Evolutionary conservation across 352 stramenopile genomes (phyloP), one percentile per base, ranked within the genome.

Genomic region (Pelagophyceae sp.): DNA sequence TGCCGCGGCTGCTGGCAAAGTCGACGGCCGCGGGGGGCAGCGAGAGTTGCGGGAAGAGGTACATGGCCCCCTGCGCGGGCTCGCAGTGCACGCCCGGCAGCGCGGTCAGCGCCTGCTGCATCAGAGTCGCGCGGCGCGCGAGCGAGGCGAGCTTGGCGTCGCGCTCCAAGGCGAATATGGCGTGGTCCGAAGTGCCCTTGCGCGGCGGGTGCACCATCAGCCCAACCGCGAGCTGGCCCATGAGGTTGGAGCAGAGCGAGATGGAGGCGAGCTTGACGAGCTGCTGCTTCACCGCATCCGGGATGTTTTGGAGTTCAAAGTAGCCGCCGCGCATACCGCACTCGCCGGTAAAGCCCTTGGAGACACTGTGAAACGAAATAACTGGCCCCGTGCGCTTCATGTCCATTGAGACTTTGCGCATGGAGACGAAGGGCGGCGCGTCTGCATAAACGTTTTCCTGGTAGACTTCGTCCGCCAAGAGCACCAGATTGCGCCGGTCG

Each of bases 381-480:
- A 99, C 86, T 84, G 98, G 91, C n/a, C 97, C 85, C 72, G 90
- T 77, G 75, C 88, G 35, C 23, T 82, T 77, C 19, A 80, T 72
- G 37, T 91, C 85, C 63, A 83, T 76, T 86, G 72, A 83, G 60
- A 75, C 87, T 76, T 97, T 97, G 80, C 95, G 96, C 85, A 96
- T 97, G 76, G 91, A 97, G 72, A 94, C 86, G 80, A 99, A 99
- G 76, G 88, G 78, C 81, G 94, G 92, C 74, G 90, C 88, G 32
- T 93, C 83, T 20, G 90, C 88, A 82, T 98, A 99, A 69, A 99
- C 93, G 87, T 99, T 99, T 82, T 98, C 94, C 82, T 99, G 96
- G 85, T 99, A 99, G 29, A 99, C 96, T 85, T 99, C 96, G 81
- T 99, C 96, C 0, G 96, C 94, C 74, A 99, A 83, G 65, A 99